Percentiles rank a stretch among this genome's conserved stretches.
phyloP scores from a whole-genome alignment of 1,284 basidiomycete species.

The Bjerkandera adusta region DNA sequence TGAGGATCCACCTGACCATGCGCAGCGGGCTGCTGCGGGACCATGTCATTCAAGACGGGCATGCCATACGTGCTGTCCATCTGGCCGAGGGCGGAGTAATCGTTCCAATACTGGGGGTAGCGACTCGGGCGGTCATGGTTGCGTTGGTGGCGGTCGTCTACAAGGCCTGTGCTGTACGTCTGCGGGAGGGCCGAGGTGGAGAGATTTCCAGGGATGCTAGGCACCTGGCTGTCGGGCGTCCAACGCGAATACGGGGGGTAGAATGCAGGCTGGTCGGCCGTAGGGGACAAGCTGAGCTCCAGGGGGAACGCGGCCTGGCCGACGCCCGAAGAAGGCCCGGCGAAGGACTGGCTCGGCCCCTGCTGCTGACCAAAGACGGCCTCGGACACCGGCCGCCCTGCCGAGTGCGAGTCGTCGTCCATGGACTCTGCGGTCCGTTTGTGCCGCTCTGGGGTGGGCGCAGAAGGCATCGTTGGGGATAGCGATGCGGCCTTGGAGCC shows the following conservation, averaged over 20 bases:
- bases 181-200: slow-evolving; percentile 68
- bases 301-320: slow-evolving; percentile 18
- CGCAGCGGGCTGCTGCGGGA: slow-evolving; percentile 17
- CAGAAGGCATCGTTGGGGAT: slow-evolving; percentile 3
- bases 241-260: slow-evolving; percentile 49
- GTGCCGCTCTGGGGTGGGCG: slow-evolving; percentile 18
- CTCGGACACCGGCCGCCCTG: slow-evolving; percentile 17
- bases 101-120: slow-evolving; percentile 61
- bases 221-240: slow-evolving; percentile 38
- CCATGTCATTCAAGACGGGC: slow-evolving; percentile 29
- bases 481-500: slow-evolving; percentile 54
- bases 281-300: slow-evolving; percentile 21
- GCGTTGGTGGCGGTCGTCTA: slow-evolving; percentile 36
- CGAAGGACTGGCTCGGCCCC: slow-evolving; percentile 18
- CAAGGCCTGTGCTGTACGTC: slow-evolving; percentile 66
- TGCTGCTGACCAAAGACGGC: slow-evolving; percentile 22
- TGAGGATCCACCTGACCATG: slow-evolving; percentile 5
- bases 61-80: slow-evolving; percentile 44
- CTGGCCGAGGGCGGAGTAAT: slow-evolving; percentile 57
- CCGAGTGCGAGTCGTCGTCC: not conserved
- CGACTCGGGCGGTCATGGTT: slow-evolving; percentile 25
- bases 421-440: slow-evolving; percentile 26
- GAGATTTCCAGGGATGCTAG: slow-evolving; percentile 42
- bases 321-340: slow-evolving; percentile 11
- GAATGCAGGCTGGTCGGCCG: slow-evolving; percentile 25